Conservation (phyloP, 306 rosid genomes). For the Glycine tomentella region DNA sequence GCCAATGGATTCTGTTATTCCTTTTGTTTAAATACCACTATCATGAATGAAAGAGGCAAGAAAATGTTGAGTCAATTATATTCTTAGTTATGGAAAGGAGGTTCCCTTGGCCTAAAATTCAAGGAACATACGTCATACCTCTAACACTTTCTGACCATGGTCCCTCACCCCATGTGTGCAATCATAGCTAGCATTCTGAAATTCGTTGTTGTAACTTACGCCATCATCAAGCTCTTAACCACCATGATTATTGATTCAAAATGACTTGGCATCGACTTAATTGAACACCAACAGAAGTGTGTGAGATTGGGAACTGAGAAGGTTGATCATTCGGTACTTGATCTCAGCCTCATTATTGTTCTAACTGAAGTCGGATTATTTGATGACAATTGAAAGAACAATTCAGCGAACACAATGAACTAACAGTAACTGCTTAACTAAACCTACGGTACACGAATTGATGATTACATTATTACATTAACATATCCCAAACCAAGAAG, state of each 20-base stretch:
- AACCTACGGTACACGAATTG: not conserved
- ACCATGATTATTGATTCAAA: constrained; percentile 48
- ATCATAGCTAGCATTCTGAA: constrained; percentile 24
- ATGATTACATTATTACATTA: constrained; percentile 8
- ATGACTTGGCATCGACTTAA: constrained; percentile 43
- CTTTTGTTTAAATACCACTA: too few relatives aligned
- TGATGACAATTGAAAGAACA: constrained; percentile 32
- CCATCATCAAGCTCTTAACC: constrained; percentile 51
- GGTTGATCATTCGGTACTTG: constrained; percentile 28
- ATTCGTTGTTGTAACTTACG: constrained; percentile 32
- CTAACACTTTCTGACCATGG: constrained; percentile 17
- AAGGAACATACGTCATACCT: too few relatives aligned
- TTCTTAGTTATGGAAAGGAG: too few relatives aligned
- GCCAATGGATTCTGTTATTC: too few relatives aligned
- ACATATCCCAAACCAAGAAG: not conserved
- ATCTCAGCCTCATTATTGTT: constrained; percentile 37
- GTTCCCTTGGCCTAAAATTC: too few relatives aligned
- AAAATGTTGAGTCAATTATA: too few relatives aligned
- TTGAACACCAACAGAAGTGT: constrained; percentile 34
- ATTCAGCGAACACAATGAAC: constrained; percentile 13
- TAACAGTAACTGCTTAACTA: constrained; percentile 12
- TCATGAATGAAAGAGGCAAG: too few relatives aligned
- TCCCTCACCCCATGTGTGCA: constrained; percentile 12
- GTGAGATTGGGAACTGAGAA: constrained; percentile 44
- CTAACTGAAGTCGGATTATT: constrained; percentile 10